These are phyloP conservation scores for Ramaria rubella DNA, from an alignment of 768 basidiomycete species.

Conservation along the genomic window DNA sequence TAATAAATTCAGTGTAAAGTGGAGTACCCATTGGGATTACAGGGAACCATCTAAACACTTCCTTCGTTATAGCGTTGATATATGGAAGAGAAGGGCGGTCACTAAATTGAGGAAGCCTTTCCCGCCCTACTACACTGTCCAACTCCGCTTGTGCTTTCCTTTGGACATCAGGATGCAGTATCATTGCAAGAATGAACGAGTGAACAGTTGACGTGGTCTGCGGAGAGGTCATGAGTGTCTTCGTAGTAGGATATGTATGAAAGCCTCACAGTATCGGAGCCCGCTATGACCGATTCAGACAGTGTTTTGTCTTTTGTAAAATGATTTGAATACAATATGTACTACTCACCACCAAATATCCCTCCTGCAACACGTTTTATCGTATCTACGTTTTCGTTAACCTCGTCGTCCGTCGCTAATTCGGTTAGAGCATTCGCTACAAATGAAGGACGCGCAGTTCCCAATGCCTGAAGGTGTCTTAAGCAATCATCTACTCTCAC, in stretches of 20 bases:
- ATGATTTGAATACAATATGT: not conserved
- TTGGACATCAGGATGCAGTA: slow-evolving; percentile 9
- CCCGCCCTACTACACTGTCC: not conserved
- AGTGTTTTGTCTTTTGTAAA: not conserved
- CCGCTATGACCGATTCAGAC: slow-evolving; percentile 22
- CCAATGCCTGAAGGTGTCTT: not conserved
- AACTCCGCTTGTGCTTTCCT: slow-evolving; percentile 12
- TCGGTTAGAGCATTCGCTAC: not conserved
- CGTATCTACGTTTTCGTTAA: slow-evolving; percentile 23
- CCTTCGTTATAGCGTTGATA: not conserved
- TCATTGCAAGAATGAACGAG: slow-evolving; percentile 12
- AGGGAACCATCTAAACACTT: not conserved
- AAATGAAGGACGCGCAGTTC: not conserved
- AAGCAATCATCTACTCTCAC: not conserved
- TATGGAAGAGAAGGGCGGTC: not conserved
- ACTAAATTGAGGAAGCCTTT: not conserved
- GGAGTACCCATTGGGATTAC: not conserved
- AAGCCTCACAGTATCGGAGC: slow-evolving; percentile 28
- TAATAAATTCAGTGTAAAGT: not conserved
- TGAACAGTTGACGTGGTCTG: slow-evolving; percentile 8
- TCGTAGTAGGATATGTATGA: not conserved
- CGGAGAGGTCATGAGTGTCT: too few species aligned
- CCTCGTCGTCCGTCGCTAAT: slow-evolving; percentile 3
- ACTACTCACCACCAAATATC: slow-evolving; percentile 38
- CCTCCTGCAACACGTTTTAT: slow-evolving; percentile 40